phyloP scores from a whole-genome alignment of 2,329 filamentous ascomycete species.

The Colletotrichum sp. region DNA sequence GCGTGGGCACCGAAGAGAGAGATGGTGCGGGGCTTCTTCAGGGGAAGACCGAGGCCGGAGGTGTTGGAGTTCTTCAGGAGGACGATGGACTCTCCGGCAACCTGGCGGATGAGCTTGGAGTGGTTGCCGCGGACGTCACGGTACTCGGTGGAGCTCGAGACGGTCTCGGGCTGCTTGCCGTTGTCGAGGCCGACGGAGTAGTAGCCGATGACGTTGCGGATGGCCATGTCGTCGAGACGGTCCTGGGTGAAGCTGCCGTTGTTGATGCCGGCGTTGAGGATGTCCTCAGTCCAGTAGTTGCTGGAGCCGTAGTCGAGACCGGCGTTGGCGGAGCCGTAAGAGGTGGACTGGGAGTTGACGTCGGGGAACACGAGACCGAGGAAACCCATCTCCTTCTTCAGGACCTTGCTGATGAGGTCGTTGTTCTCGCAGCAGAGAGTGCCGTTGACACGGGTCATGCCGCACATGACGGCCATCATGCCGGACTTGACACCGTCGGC shows the following conservation, averaged over 20 bases:
- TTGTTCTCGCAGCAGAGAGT: neutral
- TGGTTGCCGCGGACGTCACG: constrained; percentile 14
- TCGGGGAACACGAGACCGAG: constrained; percentile 1
- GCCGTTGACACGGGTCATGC: constrained; percentile 61
- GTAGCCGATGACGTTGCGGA: constrained; percentile 64
- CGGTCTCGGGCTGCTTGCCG: constrained; percentile 60
- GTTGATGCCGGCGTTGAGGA: constrained; percentile 54
- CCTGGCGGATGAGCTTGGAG: constrained; percentile 9
- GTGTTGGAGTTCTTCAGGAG: constrained; percentile 74
- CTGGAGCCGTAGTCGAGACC: constrained; percentile 63
- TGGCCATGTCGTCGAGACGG: constrained; percentile 60
- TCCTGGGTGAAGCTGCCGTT: constrained; percentile 61
- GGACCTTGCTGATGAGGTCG: neutral
- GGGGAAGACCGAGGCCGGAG: constrained; percentile 54
- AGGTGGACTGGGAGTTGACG: constrained; percentile 60
- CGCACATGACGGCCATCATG: constrained; percentile 62
- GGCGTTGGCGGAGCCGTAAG: constrained; percentile 49
- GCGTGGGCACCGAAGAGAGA: constrained; percentile 8
- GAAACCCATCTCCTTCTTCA: constrained; percentile 5
- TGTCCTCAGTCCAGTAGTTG: constrained; percentile 49
- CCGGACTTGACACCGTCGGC: constrained; percentile 51
- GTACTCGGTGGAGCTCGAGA: constrained; percentile 57
- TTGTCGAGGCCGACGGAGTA: constrained; percentile 57
- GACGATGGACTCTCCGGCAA: constrained; percentile 64
- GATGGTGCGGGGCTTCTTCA: constrained; percentile 46